Evolutionary conservation across 2,329 filamentous ascomycete species (phyloP).

Genomic region (Allantophomopsis cytisporea): DNA sequence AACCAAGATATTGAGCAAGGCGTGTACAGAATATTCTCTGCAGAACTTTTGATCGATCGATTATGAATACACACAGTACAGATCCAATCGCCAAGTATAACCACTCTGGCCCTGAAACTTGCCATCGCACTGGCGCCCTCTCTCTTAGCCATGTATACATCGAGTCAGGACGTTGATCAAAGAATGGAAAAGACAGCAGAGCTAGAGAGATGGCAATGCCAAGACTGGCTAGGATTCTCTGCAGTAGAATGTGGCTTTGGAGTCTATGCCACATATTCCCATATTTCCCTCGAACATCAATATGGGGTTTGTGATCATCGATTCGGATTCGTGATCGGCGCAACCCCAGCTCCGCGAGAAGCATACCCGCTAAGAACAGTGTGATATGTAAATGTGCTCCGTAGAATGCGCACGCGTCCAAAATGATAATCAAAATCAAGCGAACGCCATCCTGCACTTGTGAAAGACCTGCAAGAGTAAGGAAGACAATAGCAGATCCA

Average conservation of each 20-base stretch:
- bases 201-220: too few species aligned
- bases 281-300: too few species aligned
- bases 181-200: too few species aligned
- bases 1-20: conserved; percentile 35
- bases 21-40: conserved; percentile 27
- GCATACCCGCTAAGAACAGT: neutral
- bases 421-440: conserved; percentile 8
- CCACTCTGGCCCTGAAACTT: neutral
- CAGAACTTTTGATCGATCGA: too few species aligned
- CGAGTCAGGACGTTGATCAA: too few species aligned
- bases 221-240: too few species aligned
- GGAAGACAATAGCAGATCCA: conserved; percentile 20
- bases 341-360: neutral
- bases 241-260: too few species aligned
- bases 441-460: conserved; percentile 13
- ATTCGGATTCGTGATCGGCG: too few species aligned
- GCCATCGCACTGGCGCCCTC: too few species aligned
- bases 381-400: neutral
- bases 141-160: too few species aligned
- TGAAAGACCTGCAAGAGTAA: conserved; percentile 17
- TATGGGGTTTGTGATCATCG: too few species aligned
- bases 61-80: conserved; percentile 7
- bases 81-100: conserved; percentile 1
- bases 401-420: neutral
- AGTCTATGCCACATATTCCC: too few species aligned